Base-by-base conservation (phyloP, 441 rosid genomes). In the Pelargonium myrrhifolium region DNA sequence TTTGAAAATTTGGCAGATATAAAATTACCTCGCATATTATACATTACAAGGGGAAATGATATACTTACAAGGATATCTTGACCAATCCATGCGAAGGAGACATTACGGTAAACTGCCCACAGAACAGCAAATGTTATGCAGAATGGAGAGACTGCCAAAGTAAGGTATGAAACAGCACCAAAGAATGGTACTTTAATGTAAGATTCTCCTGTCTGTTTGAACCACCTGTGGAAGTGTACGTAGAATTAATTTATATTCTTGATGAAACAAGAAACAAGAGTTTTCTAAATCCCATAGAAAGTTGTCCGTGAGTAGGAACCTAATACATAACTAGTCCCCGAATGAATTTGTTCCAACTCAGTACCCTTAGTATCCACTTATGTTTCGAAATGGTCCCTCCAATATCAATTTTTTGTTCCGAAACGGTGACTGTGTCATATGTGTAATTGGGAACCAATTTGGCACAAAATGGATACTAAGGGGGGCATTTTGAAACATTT, bases 101-200 rank as follows among this genome's bases (percentile, higher is more conserved):
- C 56, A 58, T 63, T 77, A 8, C 77, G 74, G 20, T 65, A 79
- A 62, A 83, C 79, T 68, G 91, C 91, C 99, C 99, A 95, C 51
- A 85, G 72, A 68, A 90, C 89, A 74, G 99, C 87, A 88, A 86
- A 95, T 70, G 93, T 70, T 74, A 90, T 73, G 87, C 99, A 95
- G 82, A 95, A 89, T 66, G 99, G 99, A 67, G 90, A 80, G 74
- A 86, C 89, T 65, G 95, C 93, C 79, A 95, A 75, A 8, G 99
- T 90, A 71, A 95, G 84, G 78, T 90, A 74, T 9, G 98, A 95
- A 72, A 95, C 78, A 39, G 94, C 90, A 67, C 97, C 97, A 78
- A 92, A 73, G 72, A 89, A 67, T 10, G 99, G 99, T 18, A 95
- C 71, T 85, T 92, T 85, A 65, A 92, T 63, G 60, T 73, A 90